Base-by-base conservation (phyloP, 768 basidiomycete genomes). In the Polyporus arcularius region DNA sequence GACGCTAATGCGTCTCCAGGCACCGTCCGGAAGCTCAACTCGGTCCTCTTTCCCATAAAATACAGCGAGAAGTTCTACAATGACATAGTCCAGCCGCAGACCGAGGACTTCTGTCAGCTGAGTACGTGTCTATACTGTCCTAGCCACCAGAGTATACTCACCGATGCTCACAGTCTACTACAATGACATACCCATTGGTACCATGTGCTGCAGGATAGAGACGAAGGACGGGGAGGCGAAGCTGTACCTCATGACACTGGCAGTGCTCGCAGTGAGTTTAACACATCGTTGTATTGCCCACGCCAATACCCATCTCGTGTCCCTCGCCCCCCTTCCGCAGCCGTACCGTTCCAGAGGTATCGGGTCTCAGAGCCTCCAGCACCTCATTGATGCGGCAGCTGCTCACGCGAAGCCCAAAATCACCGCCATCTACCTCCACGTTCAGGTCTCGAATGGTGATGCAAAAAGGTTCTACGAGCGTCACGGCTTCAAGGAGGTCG, bases 231-330 rank as follows among this genome's bases (percentile, higher is more conserved):
- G 77, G 47, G 74, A 79, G 66, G 78, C 75, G 46, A 78, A 80
- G 49, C 75, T 92, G 60, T 96, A 96, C 76, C 81, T 95, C 70
- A 92, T 94, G 88, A 96, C 94, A 52, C 88, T 96, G 87, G 94
- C 93, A 46, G 77, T 96, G 63, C 85, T 96, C 57, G 92, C 92
- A 57, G 92, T 94, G 77, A 75, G 85, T 76, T 32, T 4, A 31
- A 26, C 18, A 8, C 38, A 40, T 63, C 53, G 49, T 57, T 52
- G 51, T 58, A 54, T 53, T 57, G 53, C 55, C 40, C 53, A 48
- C 55, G 50, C 47, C 32, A 49, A 53, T 50, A 39, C 54, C 55
- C 42, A 60, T 53, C 26, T 41, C 41, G 35, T 35, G 7, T 11
- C 35, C 11, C 35, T 35, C 53, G 49, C 43, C 48, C 40, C 55